Percentiles rank a stretch among this genome's conserved stretches.
phyloP scores from a whole-genome alignment of 768 basidiomycete species.

The Psilocybe sp. region DNA sequence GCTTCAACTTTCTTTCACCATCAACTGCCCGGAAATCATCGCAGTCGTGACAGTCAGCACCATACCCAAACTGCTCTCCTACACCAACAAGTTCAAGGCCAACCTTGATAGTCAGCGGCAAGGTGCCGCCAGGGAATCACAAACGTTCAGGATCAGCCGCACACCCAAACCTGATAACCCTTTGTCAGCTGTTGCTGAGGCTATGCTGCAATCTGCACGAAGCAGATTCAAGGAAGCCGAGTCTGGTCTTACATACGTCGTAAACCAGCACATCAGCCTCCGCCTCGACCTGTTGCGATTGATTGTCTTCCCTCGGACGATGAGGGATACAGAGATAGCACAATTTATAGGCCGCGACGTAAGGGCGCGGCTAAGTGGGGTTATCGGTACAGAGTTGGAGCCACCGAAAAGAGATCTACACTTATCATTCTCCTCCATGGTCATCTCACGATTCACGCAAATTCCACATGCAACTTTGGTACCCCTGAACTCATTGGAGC shows the following conservation, averaged over 20 bases:
- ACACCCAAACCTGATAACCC: slow-evolving; percentile 76
- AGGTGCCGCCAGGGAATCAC: slow-evolving; percentile 77
- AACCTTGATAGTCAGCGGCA: slow-evolving; percentile 72
- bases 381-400: slow-evolving; percentile 46
- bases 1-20: slow-evolving; percentile 71
- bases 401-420: slow-evolving; percentile 63
- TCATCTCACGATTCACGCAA: slow-evolving; percentile 71
- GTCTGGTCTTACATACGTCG: slow-evolving; percentile 51
- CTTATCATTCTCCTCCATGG: slow-evolving; percentile 73
- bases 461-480: slow-evolving; percentile 45
- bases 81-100: slow-evolving; percentile 69
- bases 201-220: slow-evolving; percentile 75
- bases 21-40: slow-evolving; percentile 66
- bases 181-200: slow-evolving; percentile 81
- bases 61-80: slow-evolving; percentile 72
- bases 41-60: slow-evolving; percentile 71
- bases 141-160: slow-evolving; percentile 71
- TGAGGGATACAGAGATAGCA: slow-evolving; percentile 75
- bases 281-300: slow-evolving; percentile 62
- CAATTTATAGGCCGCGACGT: slow-evolving; percentile 70
- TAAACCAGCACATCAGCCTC: slow-evolving; percentile 75
- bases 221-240: slow-evolving; percentile 70
- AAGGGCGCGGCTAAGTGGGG: slow-evolving; percentile 66
- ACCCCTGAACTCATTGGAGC: slow-evolving; percentile 20
- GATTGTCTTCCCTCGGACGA: slow-evolving; percentile 75